A percentile compares a stretch with the other conserved stretches of the same genome.
phyloP scores from a whole-genome alignment of 2,329 filamentous ascomycete genomes.

The Endocalyx cinctus region DNA sequence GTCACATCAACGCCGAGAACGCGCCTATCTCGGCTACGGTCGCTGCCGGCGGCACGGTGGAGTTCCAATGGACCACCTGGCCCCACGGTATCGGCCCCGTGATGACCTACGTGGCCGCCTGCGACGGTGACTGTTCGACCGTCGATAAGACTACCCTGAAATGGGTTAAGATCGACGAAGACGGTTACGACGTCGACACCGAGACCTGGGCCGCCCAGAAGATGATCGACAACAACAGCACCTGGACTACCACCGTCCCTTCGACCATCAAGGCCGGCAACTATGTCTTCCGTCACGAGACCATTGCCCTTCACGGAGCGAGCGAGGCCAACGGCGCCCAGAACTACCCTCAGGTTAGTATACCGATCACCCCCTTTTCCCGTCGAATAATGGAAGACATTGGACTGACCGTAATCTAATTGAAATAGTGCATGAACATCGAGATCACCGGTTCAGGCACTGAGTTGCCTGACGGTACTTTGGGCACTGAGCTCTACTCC shows the following conservation, averaged over 20 bases:
- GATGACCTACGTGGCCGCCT: constrained; percentile 30
- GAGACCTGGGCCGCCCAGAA: constrained; percentile 29
- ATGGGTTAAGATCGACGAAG: constrained; percentile 25
- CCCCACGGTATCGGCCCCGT: constrained; percentile 27
- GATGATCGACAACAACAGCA: constrained; percentile 43
- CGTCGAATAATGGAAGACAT: no score
- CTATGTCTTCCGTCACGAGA: constrained; percentile 46
- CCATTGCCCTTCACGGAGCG: constrained; percentile 42
- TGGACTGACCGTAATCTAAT: no score
- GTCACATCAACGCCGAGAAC: constrained; percentile 27
- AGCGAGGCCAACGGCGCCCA: constrained; percentile 36
- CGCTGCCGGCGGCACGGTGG: constrained; percentile 23
- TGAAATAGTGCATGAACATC: constrained; percentile 54
- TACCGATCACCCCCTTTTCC: no score
- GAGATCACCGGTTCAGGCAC: constrained; percentile 45
- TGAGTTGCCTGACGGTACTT: constrained; percentile 37
- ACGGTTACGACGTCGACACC: constrained; percentile 18
- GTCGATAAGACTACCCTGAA: constrained; percentile 11
- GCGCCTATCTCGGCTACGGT: constrained; percentile 17
- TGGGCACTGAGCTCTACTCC: constrained; percentile 49
- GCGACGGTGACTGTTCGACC: constrained; percentile 6
- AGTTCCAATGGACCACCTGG: constrained; percentile 28
- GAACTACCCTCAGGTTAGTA: constrained; percentile 45
- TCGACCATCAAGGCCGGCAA: constrained; percentile 36
- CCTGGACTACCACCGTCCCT: constrained; percentile 39